phyloP scores from a whole-genome alignment of 345 rosid genomes.

The Aquilaria sinensis region DNA sequence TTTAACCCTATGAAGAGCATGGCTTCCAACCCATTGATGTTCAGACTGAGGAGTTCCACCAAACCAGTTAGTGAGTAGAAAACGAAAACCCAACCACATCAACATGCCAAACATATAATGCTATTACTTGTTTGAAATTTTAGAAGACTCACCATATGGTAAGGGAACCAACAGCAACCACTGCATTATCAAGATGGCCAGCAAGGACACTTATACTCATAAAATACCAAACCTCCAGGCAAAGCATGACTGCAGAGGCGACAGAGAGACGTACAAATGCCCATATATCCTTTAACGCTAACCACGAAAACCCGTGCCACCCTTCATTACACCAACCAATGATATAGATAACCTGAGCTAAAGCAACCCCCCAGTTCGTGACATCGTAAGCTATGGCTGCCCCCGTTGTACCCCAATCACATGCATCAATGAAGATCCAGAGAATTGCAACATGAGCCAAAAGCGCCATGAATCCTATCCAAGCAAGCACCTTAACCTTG shows the following conservation, averaged over 20 bases:
- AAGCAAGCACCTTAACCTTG: slow-evolving; percentile 50
- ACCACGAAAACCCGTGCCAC: slow-evolving; percentile 58
- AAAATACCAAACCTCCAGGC: slow-evolving; percentile 83
- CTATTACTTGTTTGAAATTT: not conserved
- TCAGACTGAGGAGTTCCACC: slow-evolving; percentile 45
- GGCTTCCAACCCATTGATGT: slow-evolving; percentile 64
- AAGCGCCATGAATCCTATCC: slow-evolving; percentile 47
- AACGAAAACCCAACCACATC: not conserved
- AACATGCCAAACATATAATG: not conserved
- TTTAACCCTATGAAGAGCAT: slow-evolving; percentile 81
- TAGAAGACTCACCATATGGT: slow-evolving; percentile 58
- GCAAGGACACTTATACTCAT: slow-evolving; percentile 71
- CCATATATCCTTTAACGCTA: slow-evolving; percentile 67
- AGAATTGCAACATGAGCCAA: slow-evolving; percentile 33
- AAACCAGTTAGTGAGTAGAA: not conserved
- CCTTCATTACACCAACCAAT: slow-evolving; percentile 55
- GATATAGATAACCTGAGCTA: slow-evolving; percentile 48
- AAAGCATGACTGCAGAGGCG: slow-evolving; percentile 83
- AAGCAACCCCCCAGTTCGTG: slow-evolving; percentile 35
- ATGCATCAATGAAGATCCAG: slow-evolving; percentile 37
- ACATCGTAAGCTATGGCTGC: slow-evolving; percentile 65
- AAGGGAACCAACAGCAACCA: slow-evolving; percentile 70
- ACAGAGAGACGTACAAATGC: slow-evolving; percentile 66
- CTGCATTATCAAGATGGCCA: slow-evolving; percentile 64
- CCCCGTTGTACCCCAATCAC: slow-evolving; percentile 49